Base-by-base conservation (phyloP, 2,329 filamentous ascomycete genomes). In the Diaporthe nobilis region DNA sequence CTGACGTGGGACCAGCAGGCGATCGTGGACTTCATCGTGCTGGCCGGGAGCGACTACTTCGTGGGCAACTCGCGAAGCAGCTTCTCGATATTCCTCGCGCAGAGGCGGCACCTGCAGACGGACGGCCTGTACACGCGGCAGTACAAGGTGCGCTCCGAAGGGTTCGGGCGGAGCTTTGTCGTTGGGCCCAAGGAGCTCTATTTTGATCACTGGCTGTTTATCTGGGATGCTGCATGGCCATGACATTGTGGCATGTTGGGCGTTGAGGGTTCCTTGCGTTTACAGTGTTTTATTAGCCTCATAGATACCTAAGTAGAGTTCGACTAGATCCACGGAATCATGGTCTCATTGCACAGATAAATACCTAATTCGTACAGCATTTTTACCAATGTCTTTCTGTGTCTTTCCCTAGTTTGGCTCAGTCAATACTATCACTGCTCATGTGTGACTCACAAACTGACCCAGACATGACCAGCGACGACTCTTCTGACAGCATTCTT, bases 151-250 rank as follows among this genome's bases (percentile, higher is more conserved):
- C 84, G 84, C 20, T 83, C 82, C 1, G 83, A 85, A 5, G 85
- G 85, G 3, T 86, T 88, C 75, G 83, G 82, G 1, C 80, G 83
- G 37, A 87, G 85, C 25, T 85, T 85, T 77, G 80, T 88, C 12
- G 82, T 87, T 13, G 87, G 87, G 0, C 83, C 84, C 37, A 87
- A 86, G 60, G 82, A 85, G 17, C 82, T 82, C 71, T 88, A 87
- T 79, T 88, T 84, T 83, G 83, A 85, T 20, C 85, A 87, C 77
- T 88, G 86, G 86, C 82, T 88, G 74, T 88, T 86, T 77, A 86
- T 88, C 82, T 87, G 82, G 79, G 85, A 87, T 75, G 83, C 85
- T 9, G 81, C 86, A 79, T 87, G 85, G 85, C 85, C 85, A 12
- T 85, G 72, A 80, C n/a, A 42, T 28, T 42, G 22, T 39, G 34